Conservation (phyloP, 2,329 filamentous ascomycete species). For the Colletotrichum tofieldiae region DNA sequence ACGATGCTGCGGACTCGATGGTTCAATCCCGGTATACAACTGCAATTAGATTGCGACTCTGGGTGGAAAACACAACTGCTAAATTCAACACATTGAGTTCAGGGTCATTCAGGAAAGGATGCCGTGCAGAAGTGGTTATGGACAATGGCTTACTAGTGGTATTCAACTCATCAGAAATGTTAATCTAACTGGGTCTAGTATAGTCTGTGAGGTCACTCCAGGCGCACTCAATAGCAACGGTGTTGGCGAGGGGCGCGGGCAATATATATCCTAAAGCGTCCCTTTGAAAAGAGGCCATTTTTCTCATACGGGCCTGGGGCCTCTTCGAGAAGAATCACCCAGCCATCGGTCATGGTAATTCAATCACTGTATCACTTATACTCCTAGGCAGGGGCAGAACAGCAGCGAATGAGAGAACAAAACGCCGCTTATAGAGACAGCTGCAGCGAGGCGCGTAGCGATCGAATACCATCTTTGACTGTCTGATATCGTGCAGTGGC, state of each 20-base stretch:
- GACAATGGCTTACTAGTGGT: background rate
- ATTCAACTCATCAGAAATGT: too few species aligned
- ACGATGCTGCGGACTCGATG: background rate
- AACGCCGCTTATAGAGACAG: background rate
- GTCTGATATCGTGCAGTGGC: background rate
- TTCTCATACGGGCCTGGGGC: too few species aligned
- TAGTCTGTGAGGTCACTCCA: too few species aligned
- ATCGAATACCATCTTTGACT: constrained; percentile 1
- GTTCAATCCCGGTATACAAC: background rate
- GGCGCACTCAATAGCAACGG: too few species aligned
- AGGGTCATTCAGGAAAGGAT: background rate
- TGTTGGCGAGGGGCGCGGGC: background rate
- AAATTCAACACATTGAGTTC: background rate
- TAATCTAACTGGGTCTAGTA: too few species aligned
- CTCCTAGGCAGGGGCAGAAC: background rate
- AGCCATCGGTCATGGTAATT: background rate
- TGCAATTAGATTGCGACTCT: background rate
- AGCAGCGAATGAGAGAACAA: background rate
- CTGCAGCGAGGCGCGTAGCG: background rate
- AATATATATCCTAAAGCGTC: background rate
- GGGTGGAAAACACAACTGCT: background rate
- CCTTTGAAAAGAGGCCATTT: background rate
- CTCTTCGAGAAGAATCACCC: background rate
- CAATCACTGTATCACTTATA: background rate
- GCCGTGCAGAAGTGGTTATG: too few species aligned